Evolutionary conservation across 2,329 filamentous ascomycete species (phyloP).

Genomic region (Botrytis sinoallii): DNA sequence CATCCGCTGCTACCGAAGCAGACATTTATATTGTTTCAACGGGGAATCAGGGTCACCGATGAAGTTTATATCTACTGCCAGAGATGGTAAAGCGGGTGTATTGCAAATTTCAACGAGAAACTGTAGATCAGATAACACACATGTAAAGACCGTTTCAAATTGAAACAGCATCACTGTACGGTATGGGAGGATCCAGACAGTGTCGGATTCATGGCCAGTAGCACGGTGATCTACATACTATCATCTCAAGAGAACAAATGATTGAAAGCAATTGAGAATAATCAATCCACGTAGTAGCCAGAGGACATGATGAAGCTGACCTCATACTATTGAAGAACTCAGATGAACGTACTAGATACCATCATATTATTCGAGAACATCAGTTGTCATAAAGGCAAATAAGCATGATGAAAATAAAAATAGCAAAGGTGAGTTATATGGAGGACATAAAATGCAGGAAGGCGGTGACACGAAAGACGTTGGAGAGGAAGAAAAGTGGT

Average conservation of each 20-base stretch:
- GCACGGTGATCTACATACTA: not conserved
- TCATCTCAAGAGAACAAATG: not conserved
- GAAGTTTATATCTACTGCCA: not conserved
- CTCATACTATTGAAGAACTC: not conserved
- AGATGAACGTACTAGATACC: not conserved
- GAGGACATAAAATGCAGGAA: not conserved
- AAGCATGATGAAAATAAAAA: not conserved
- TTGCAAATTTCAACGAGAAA: not conserved
- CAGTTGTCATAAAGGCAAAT: not conserved
- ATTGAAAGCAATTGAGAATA: not conserved
- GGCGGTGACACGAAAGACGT: not conserved
- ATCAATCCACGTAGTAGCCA: not conserved
- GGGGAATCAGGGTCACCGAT: too few species aligned
- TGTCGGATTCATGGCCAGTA: not conserved
- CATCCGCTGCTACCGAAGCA: not conserved
- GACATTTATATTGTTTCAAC: not conserved
- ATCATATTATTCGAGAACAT: not conserved
- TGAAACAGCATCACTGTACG: not conserved
- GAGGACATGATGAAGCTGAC: not conserved
- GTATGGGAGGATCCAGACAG: not conserved
- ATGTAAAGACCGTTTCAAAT: not conserved
- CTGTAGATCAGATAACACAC: not conserved
- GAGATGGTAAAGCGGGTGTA: not conserved
- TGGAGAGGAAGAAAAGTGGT: not conserved
- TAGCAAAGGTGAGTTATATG: not conserved